Evolutionary conservation across 1,139 yeast species (phyloP), one percentile per base, ranked within the genome.

Genomic region (Hanseniaspora uvarum): DNA sequence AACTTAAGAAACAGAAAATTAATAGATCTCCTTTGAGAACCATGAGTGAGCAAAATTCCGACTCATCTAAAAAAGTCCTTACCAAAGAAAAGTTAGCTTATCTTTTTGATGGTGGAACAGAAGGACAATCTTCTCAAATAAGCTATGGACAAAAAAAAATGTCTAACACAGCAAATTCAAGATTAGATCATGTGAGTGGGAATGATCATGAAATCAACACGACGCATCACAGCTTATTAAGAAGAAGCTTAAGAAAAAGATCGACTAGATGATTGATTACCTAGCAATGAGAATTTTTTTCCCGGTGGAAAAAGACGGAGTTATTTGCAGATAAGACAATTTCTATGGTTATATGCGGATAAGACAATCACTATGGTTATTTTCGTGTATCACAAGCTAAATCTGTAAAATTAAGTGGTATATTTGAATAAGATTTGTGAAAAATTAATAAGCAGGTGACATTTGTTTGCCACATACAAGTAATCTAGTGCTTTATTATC

Each of bases 211-310:
- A 30, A 14, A 7, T 28, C 4, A 21, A 31, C 10, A 12, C 14
- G n/a, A 30, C 16, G 5, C 11, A 28, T 19, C 26, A 30, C 16
- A 31, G 34, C n/a, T 30, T 44, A 23, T 14, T 44, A 16, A 44
- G 46, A 44, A 44, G 46, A 44, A 44, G 46, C 12, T 19, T 44
- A 18, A 30, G 46, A 7, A 44, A 44, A 44, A 44, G 46, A 44
- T 44, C 46, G 7, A 44, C 46, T 8, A 31, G 46, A 31, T 44
- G 30, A 12, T 6, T 3, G 23, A 14, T 12, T 36, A 6, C 8
- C 31, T 28, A 12, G 7, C 8, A 3, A 12, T 28, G 31, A 10
- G 11, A 10, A 28, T 28, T 10, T 31, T 31, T 12, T 31, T 31
- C n/a, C 14, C 5, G 14, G 2, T 31, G 16, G 5, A 6, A 34